Conservation (phyloP, 768 basidiomycete genomes). For the Phaeolepiota aurea region DNA sequence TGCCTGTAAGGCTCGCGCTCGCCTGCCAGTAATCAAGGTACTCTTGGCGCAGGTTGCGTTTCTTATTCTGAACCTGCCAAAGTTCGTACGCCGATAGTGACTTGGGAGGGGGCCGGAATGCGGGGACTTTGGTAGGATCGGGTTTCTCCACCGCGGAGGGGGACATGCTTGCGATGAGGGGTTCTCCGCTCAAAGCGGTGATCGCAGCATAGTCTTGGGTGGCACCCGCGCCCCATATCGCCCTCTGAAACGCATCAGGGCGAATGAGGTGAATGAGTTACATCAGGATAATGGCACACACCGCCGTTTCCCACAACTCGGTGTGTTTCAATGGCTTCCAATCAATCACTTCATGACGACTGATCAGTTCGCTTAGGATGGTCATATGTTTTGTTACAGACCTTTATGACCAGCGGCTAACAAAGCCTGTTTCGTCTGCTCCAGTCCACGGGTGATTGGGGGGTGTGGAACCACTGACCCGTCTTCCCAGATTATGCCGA, state of each 20-base stretch:
- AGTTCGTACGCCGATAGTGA: conserved; percentile 46
- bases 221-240: conserved; percentile 39
- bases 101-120: conserved; percentile 16
- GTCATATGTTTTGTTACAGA: conserved; percentile 12
- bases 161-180: conserved; percentile 40
- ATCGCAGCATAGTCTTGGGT: conserved; percentile 34
- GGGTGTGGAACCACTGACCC: conserved; percentile 53
- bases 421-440: conserved; percentile 47
- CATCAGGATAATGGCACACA: conserved; percentile 21
- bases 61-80: conserved; percentile 58
- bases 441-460: conserved; percentile 53
- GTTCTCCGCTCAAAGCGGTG: conserved; percentile 40
- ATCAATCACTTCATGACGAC: conserved; percentile 44
- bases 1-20: conserved; percentile 43
- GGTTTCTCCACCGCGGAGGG: conserved; percentile 15
- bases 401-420: conserved; percentile 58
- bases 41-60: conserved; percentile 38
- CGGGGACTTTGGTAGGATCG: conserved; percentile 5
- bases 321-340: conserved; percentile 53
- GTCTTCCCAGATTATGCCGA: conserved; percentile 63
- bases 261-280: neutral
- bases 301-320: conserved; percentile 32
- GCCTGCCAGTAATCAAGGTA: conserved; percentile 59
- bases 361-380: neutral
- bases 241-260: conserved; percentile 14